Evolutionary conservation across 1,139 yeast species (phyloP).

Genomic region (Geotrichum klebahnii): DNA sequence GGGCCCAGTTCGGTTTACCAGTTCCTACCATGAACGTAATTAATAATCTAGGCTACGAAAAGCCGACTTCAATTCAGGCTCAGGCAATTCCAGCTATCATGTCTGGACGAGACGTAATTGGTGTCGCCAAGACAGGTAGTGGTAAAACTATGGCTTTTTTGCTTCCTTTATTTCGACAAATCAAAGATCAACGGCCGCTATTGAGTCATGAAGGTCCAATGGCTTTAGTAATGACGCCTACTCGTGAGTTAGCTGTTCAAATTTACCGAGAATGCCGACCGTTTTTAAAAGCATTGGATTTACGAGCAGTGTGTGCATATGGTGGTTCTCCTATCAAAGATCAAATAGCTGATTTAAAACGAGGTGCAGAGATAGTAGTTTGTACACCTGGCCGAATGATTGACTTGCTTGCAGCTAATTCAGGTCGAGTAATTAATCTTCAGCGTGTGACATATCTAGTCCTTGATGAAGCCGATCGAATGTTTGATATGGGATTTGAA

Average conservation of each 20-base stretch:
- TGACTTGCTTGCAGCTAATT: conserved; percentile 79
- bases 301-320: conserved; percentile 73
- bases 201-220: conserved; percentile 64
- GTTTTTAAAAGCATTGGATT: conserved; percentile 50
- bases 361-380: conserved; percentile 76
- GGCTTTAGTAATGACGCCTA: conserved; percentile 81
- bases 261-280: conserved; percentile 63
- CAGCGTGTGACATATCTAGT: conserved; percentile 73
- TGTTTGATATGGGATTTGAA: conserved; percentile 97
- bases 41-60: conserved; percentile 48
- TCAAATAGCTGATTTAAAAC: conserved; percentile 75
- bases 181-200: conserved; percentile 63
- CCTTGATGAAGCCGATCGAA: conserved; percentile 92
- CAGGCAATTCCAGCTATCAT: conserved; percentile 89
- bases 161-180: conserved; percentile 77
- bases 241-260: conserved; percentile 88
- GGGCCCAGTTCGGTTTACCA: conserved; percentile 82
- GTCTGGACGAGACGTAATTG: conserved; percentile 87
- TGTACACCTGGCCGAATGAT: conserved; percentile 96
- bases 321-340: conserved; percentile 88
- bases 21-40: conserved; percentile 52
- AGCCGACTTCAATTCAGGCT: conserved; percentile 85
- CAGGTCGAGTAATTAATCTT: conserved; percentile 71
- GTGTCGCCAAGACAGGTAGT: conserved; percentile 94
- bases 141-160: conserved; percentile 91